Evolutionary conservation across 495 filamentous ascomycete genomes (phyloP).

Genomic region (Bathelium albidoporum): DNA sequence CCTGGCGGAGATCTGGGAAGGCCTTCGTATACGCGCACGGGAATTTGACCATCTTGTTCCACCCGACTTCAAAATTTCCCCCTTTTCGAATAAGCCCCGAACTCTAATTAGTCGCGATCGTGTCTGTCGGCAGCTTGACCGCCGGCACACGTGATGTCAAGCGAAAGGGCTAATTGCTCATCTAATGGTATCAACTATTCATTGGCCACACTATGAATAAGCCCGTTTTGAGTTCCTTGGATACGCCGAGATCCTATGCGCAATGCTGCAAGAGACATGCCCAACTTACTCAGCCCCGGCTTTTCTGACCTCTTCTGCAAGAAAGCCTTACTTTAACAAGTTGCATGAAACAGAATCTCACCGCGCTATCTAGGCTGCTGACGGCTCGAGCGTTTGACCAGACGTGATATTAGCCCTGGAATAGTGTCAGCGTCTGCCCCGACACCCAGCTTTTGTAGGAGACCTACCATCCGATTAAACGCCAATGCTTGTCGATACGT

Average conservation of each 20-base stretch:
- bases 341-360: not conserved
- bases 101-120: not conserved
- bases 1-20: not conserved
- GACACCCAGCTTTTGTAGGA: not conserved
- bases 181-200: not conserved
- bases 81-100: not conserved
- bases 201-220: not conserved
- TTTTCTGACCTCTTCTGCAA: no score
- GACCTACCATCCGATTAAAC: conserved; percentile 76
- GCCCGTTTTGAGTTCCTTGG: not conserved
- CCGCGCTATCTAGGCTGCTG: not conserved
- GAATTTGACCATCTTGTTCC: not conserved
- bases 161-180: not conserved
- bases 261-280: not conserved
- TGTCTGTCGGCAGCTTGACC: not conserved
- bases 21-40: not conserved
- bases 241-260: not conserved
- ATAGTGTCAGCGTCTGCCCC: not conserved
- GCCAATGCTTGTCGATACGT: conserved; percentile 99
- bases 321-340: not conserved
- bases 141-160: not conserved
- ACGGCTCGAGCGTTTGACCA: not conserved
- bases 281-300: not conserved
- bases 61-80: not conserved
- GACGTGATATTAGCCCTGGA: conserved; percentile 2